Conservation (phyloP, 805 yeast species). For the Torulaspora gathmanii region DNA sequence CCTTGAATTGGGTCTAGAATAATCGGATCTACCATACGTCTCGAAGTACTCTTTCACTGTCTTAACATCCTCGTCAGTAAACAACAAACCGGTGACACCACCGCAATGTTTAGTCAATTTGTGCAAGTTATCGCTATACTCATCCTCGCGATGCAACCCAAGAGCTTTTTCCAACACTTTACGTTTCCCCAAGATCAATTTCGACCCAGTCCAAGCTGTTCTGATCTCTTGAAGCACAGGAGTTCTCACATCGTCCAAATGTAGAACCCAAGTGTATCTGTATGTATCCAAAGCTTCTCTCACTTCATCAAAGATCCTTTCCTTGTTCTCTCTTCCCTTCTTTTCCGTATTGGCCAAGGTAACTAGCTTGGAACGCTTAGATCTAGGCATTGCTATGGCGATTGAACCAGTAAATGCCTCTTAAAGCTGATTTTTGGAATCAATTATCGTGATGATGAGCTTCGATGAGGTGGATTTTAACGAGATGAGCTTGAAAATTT, state of each 20-base stretch:
- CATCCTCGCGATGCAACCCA: constrained; percentile 83
- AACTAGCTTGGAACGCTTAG: constrained; percentile 92
- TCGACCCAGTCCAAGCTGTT: constrained; percentile 88
- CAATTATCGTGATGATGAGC: not conserved
- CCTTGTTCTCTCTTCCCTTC: constrained; percentile 91
- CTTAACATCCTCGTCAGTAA: constrained; percentile 83
- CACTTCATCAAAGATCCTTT: constrained; percentile 83
- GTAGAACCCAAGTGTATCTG: constrained; percentile 78
- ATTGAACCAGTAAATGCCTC: not conserved
- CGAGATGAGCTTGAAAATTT: constrained; percentile 21
- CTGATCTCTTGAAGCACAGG: constrained; percentile 92
- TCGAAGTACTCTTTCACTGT: constrained; percentile 87
- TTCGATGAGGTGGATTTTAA: constrained; percentile 11
- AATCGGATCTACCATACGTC: constrained; percentile 74
- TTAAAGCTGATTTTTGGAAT: not conserved
- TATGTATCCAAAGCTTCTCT: constrained; percentile 73
- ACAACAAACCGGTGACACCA: constrained; percentile 83
- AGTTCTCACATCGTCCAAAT: constrained; percentile 88
- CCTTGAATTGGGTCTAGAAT: constrained; percentile 80
- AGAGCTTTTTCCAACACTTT: constrained; percentile 89
- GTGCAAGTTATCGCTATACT: constrained; percentile 79
- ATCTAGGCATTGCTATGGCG: constrained; percentile 76
- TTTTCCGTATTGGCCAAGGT: constrained; percentile 94
- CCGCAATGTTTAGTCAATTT: constrained; percentile 56
- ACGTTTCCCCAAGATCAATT: constrained; percentile 84